Evolutionary conservation across 805 yeast species (phyloP).

Genomic region (Spathaspora boniae): DNA sequence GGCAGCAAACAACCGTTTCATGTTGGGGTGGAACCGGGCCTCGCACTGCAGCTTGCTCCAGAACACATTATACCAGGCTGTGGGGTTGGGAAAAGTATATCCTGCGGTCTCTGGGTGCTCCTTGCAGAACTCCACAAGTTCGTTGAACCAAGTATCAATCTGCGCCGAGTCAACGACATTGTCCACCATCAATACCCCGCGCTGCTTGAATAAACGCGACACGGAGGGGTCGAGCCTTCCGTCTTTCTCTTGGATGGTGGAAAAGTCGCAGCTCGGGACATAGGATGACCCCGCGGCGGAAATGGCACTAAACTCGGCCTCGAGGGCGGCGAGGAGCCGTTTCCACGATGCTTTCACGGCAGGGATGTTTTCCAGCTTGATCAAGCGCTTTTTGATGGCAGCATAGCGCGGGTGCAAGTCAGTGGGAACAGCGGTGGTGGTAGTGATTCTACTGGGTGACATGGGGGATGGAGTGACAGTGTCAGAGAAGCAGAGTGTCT

Average conservation of each 20-base stretch:
- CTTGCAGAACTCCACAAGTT: constrained; percentile 14
- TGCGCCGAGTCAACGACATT: constrained; percentile 14
- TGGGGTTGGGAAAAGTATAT: constrained; percentile 22
- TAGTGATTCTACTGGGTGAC: constrained; percentile 5
- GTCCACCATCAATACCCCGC: constrained; percentile 17
- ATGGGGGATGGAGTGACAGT: too few relatives aligned
- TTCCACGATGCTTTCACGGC: constrained; percentile 27
- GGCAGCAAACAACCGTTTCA: constrained; percentile 24
- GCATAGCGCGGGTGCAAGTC: constrained; percentile 6
- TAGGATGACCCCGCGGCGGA: constrained; percentile 16
- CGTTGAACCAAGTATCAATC: constrained; percentile 15
- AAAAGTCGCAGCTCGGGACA: constrained; percentile 21
- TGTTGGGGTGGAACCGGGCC: constrained; percentile 37
- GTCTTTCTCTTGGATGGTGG: constrained; percentile 14
- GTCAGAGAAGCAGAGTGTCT: too few relatives aligned
- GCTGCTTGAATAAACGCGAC: constrained; percentile 10
- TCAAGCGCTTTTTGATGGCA: constrained; percentile 8
- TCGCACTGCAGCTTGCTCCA: constrained; percentile 38
- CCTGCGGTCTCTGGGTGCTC: constrained; percentile 28
- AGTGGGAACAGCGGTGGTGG: constrained; percentile 1
- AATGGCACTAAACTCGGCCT: constrained; percentile 17
- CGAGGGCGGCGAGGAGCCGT: constrained; percentile 21
- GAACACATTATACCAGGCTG: constrained; percentile 33
- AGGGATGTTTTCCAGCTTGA: constrained; percentile 21
- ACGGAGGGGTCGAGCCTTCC: too few relatives aligned